A percentile compares a stretch with the other conserved stretches of the same genome.
phyloP scores from a whole-genome alignment of 306 rosid species.

The Vicia villosa region DNA sequence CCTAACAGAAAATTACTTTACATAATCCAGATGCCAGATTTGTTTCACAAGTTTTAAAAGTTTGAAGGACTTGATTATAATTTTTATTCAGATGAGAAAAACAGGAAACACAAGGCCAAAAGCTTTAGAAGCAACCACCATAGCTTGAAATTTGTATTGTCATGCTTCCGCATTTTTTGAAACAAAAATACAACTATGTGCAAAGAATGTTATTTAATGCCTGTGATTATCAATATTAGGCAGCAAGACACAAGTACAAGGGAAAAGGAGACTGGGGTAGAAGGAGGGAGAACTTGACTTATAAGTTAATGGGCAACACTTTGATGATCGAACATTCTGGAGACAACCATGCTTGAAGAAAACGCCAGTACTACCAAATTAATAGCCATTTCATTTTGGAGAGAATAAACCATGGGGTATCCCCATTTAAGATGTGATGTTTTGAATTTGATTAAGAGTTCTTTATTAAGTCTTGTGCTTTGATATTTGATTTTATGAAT shows the following conservation, averaged over 20 bases:
- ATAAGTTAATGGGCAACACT: not conserved
- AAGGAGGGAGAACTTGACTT: slow-evolving; percentile 6
- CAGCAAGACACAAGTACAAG: not conserved
- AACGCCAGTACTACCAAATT: not conserved
- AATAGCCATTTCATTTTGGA: slow-evolving; percentile 7
- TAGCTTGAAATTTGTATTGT: slow-evolving; percentile 14
- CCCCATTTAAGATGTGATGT: too few relatives aligned
- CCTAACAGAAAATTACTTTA: slow-evolving; percentile 18
- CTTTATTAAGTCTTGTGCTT: too few relatives aligned
- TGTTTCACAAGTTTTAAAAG: not conserved
- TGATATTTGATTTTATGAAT: too few relatives aligned
- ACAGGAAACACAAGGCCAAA: slow-evolving; percentile 8
- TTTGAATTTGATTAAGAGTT: too few relatives aligned
- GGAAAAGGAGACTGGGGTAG: not conserved
- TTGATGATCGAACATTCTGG: slow-evolving; percentile 22
- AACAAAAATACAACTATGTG: not conserved
- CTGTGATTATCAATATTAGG: slow-evolving; percentile 19
- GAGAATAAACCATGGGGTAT: not conserved
- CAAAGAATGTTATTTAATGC: not conserved
- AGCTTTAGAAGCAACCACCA: slow-evolving; percentile 13
- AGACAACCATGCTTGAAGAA: slow-evolving; percentile 19
- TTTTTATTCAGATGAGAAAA: slow-evolving; percentile 30
- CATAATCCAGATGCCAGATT: slow-evolving; percentile 12
- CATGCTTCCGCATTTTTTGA: slow-evolving; percentile 3
- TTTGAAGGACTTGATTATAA: not conserved